Percentiles rank a stretch among this genome's conserved stretches.
Evolutionary conservation across 768 basidiomycete species (phyloP).

Genomic region (Scleroderma bovista): DNA sequence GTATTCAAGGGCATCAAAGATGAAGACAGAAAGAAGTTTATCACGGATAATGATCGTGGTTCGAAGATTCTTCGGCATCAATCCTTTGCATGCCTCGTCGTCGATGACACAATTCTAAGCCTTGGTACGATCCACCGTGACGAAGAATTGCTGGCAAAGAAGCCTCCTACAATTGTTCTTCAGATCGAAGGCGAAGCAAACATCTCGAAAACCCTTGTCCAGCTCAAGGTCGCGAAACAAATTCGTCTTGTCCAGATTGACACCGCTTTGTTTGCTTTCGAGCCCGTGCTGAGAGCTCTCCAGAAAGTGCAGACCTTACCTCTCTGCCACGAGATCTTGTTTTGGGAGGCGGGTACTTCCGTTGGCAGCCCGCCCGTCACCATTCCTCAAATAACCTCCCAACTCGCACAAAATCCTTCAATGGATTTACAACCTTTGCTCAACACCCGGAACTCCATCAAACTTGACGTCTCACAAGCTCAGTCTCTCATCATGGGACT

Average conservation of each 20-base stretch:
- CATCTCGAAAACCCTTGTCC: slow-evolving; percentile 34
- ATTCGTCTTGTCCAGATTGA: slow-evolving; percentile 52
- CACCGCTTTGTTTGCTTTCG: slow-evolving; percentile 56
- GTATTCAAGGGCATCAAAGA: slow-evolving; percentile 30
- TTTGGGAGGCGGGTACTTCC: slow-evolving; percentile 38
- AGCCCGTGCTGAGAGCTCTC: slow-evolving; percentile 55
- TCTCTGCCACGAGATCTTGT: slow-evolving; percentile 45
- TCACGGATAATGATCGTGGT: slow-evolving; percentile 31
- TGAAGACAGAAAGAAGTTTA: slow-evolving; percentile 34
- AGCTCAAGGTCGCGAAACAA: slow-evolving; percentile 31
- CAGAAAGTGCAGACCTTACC: slow-evolving; percentile 43
- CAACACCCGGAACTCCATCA: slow-evolving; percentile 33
- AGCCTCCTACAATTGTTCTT: slow-evolving; percentile 47
- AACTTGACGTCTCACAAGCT: slow-evolving; percentile 48
- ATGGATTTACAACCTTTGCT: slow-evolving; percentile 40
- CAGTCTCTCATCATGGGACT: slow-evolving; percentile 45
- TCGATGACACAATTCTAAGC: slow-evolving; percentile 43
- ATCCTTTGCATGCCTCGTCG: slow-evolving; percentile 48
- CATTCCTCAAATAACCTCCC: slow-evolving; percentile 21
- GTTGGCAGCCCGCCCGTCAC: slow-evolving; percentile 8
- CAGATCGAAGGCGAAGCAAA: slow-evolving; percentile 44
- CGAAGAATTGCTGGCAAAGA: slow-evolving; percentile 44
- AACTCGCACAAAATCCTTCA: slow-evolving; percentile 26
- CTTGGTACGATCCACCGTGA: slow-evolving; percentile 52
- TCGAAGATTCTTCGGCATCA: slow-evolving; percentile 45